phyloP scores from a whole-genome alignment of 2,329 filamentous ascomycete genomes.

The Lasiodiplodia hormozganensis region DNA sequence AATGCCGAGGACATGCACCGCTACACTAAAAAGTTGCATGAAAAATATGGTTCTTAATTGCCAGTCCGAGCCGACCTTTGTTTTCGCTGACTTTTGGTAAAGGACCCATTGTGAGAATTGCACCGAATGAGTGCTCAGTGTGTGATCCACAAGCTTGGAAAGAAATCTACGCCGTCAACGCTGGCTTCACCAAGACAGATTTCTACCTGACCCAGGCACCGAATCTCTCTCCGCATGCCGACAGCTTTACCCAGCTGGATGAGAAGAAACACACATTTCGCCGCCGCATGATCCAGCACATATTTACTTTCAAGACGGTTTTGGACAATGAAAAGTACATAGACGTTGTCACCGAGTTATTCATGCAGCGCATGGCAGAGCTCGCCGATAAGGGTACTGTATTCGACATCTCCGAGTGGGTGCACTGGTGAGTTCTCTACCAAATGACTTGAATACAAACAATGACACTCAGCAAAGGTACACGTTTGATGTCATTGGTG shows the following conservation, averaged over 20 bases:
- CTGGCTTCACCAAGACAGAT: conserved; percentile 35
- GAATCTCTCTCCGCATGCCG: conserved; percentile 30
- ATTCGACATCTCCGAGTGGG: conserved; percentile 34
- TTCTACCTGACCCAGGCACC: conserved; percentile 37
- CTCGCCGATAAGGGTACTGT: conserved; percentile 31
- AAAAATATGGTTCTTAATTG: neutral
- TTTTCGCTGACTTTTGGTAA: neutral
- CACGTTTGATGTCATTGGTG: conserved; percentile 54
- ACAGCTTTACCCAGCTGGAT: conserved; percentile 35
- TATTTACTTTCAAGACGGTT: conserved; percentile 34
- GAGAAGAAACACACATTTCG: conserved; percentile 34
- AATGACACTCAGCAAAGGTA: conserved; percentile 37
- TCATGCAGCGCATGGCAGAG: conserved; percentile 32
- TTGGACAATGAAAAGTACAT: conserved; percentile 34
- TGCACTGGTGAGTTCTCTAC: conserved; percentile 27
- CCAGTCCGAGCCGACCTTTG: neutral
- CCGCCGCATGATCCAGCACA: conserved; percentile 31
- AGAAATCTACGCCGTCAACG: conserved; percentile 33
- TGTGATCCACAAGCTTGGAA: conserved; percentile 33
- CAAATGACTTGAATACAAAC: neutral
- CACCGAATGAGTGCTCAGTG: conserved; percentile 30
- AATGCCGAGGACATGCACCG: conserved; percentile 35
- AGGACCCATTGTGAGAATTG: conserved; percentile 23
- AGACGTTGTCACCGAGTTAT: conserved; percentile 30
- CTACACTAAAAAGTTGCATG: conserved; percentile 16